Evolutionary conservation across 345 rosid genomes (phyloP).

Genomic region (Populus pruinosa): DNA sequence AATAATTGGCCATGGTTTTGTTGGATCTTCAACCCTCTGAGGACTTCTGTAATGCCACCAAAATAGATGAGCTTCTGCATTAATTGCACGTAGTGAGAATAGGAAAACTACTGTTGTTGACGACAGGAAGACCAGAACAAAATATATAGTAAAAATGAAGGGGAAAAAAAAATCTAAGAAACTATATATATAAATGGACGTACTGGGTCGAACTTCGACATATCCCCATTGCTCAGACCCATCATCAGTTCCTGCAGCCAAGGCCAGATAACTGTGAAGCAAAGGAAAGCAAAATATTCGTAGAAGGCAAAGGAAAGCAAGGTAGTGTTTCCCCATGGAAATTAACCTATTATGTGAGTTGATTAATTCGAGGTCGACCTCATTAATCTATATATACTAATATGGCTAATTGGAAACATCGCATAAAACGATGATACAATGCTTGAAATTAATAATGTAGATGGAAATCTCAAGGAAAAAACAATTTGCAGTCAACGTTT

Average conservation of each 20-base stretch:
- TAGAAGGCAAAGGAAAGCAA: background rate
- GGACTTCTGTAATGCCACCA: constrained; percentile 47
- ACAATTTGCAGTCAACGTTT: too few species aligned
- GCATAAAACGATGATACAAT: background rate
- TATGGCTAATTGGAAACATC: background rate
- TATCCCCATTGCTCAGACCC: constrained; percentile 50
- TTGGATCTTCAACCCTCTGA: constrained; percentile 31
- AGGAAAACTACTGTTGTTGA: background rate
- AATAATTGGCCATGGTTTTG: constrained; percentile 40
- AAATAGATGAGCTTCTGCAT: constrained; percentile 38
- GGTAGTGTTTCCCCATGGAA: constrained; percentile 7
- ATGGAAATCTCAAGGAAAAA: background rate
- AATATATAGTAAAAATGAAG: background rate
- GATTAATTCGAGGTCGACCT: too few species aligned
- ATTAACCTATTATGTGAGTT: background rate
- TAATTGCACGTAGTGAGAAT: background rate
- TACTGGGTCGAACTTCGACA: constrained; percentile 40
- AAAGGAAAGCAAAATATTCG: background rate
- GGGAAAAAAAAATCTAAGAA: background rate
- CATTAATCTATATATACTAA: background rate
- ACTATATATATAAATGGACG: background rate
- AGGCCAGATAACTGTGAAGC: background rate
- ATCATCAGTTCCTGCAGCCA: constrained; percentile 20
- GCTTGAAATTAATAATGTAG: background rate
- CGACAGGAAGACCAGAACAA: background rate